These are phyloP conservation scores for Xylariaceae sp. DNA, from an alignment of 2,329 filamentous ascomycete species.

Conservation along the genomic window DNA sequence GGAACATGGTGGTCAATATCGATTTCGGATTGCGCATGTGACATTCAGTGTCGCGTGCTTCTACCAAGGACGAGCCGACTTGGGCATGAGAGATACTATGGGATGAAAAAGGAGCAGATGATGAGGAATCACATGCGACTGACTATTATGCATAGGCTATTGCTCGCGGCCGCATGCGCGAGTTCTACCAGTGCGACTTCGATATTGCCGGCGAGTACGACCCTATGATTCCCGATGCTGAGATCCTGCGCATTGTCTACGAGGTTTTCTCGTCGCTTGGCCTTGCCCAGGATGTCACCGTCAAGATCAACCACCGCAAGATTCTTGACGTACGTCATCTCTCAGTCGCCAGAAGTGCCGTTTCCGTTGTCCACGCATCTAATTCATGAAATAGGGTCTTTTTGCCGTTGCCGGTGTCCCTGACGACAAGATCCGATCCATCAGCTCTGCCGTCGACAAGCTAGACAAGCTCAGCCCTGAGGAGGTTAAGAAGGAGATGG, in stretches of 20 bases:
- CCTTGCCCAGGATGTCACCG: constrained; percentile 61
- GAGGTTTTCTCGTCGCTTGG: constrained; percentile 69
- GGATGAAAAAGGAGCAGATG: neutral
- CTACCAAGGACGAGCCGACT: neutral
- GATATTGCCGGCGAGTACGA: constrained; percentile 71
- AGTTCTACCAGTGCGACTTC: constrained; percentile 79
- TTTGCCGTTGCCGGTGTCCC: constrained; percentile 77
- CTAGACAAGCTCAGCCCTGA: constrained; percentile 71
- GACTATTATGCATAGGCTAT: constrained; percentile 40
- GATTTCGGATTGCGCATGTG: neutral
- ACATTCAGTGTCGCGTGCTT: neutral
- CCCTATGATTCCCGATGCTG: constrained; percentile 69
- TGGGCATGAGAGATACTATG: neutral
- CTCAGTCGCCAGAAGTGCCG: neutral
- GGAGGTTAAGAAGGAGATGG: constrained; percentile 72
- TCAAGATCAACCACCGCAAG: constrained; percentile 77
- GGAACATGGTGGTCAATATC: neutral
- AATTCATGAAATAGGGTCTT: constrained; percentile 43
- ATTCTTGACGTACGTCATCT: constrained; percentile 52
- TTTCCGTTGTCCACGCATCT: neutral
- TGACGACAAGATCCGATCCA: constrained; percentile 64
- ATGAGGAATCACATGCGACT: neutral
- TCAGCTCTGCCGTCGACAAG: constrained; percentile 74
- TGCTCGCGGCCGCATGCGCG: constrained; percentile 70
- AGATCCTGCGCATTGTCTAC: constrained; percentile 63